Evolutionary conservation across 495 filamentous ascomycete genomes (phyloP), one percentile per base, ranked within the genome.

Genomic region (Choiromyces venosus): DNA sequence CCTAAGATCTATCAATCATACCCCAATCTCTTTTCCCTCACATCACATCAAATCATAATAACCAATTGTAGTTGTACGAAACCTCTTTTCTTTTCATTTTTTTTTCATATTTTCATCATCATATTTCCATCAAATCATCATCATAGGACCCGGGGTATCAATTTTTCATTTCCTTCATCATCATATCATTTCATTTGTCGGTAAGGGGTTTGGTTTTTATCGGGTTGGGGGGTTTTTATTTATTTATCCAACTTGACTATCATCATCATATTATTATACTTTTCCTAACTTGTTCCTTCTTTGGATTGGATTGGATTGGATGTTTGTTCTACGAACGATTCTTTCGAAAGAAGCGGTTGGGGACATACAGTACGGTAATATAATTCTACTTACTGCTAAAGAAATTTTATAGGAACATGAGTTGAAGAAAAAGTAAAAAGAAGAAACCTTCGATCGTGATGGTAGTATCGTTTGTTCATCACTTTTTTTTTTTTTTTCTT

Each of bases 41-140:
- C n/a, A n/a, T 61, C 25, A 25, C 52, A 16, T 3, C 25, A 16
- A 33, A 33, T 61, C 52, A 61, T 61, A 33, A 61, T 61, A 56
- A n/a, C 40, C 40, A 42, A 42, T 42, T 56, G 52, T 61, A 61
- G 52, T 61, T 61, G 52, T 61, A 61, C 25, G 52, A 33, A 61
- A n/a, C n/a, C n/a, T 4, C 25, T 52, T 6, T 46, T 9, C 25
- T 52, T 52, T 25, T n/a, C 21, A 52, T 52, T 8, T 61, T 33
- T 25, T 16, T 61, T 0, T 46, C 44, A 46, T 46, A 21, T 52
- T 52, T 21, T 25, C n/a, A 29, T 56, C n/a, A 29, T 56, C 44
- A 18, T 18, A 19, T n/a, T 52, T 52, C 2, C 44, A 52, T 42
- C 14, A 42, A 19, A n/a, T 21, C 44, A 61, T 29, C 52, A 61